phyloP scores from a whole-genome alignment of 768 basidiomycete genomes.

The Pisolithus albus region DNA sequence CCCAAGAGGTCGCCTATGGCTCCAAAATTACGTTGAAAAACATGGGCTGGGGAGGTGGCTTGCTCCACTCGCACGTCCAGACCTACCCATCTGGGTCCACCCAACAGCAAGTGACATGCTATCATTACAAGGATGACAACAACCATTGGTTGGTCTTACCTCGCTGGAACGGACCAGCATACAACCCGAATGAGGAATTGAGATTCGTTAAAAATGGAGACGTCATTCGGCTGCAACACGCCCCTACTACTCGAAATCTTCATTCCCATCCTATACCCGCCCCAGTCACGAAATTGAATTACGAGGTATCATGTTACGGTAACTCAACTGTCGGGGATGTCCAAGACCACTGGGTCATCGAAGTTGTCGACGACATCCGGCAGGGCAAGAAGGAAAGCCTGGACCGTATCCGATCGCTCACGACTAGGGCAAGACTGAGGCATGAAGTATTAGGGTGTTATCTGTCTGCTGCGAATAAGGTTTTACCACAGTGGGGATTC shows the following conservation, averaged over 20 bases:
- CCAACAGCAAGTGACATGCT: constrained; percentile 98
- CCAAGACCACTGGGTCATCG: constrained; percentile 88
- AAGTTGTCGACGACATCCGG: constrained; percentile 86
- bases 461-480: constrained; percentile 78
- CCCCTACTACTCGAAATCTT: constrained; percentile 78
- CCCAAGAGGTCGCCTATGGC: constrained; percentile 76
- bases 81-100: constrained; percentile 85
- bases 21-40: constrained; percentile 93
- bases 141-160: constrained; percentile 86
- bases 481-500: constrained; percentile 97
- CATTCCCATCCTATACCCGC: constrained; percentile 89
- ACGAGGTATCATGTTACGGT: constrained; percentile 93
- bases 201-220: constrained; percentile 72
- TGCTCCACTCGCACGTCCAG: constrained; percentile 96
- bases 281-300: constrained; percentile 80
- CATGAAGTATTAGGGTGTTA: constrained; percentile 81
- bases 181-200: constrained; percentile 60
- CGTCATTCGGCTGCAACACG: constrained; percentile 74
- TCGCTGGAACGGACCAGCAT: constrained; percentile 65
- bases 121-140: constrained; percentile 99
- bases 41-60: constrained; percentile 95
- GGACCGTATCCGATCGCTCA: constrained; percentile 77
- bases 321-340: constrained; percentile 82
- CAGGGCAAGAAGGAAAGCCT: constrained; percentile 52
- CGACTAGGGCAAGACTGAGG: constrained; percentile 80